A percentile compares a stretch with the other conserved stretches of the same genome.
Conservation (phyloP, 2,329 filamentous ascomycete genomes). For the Biscogniauxia marginata region DNA sequence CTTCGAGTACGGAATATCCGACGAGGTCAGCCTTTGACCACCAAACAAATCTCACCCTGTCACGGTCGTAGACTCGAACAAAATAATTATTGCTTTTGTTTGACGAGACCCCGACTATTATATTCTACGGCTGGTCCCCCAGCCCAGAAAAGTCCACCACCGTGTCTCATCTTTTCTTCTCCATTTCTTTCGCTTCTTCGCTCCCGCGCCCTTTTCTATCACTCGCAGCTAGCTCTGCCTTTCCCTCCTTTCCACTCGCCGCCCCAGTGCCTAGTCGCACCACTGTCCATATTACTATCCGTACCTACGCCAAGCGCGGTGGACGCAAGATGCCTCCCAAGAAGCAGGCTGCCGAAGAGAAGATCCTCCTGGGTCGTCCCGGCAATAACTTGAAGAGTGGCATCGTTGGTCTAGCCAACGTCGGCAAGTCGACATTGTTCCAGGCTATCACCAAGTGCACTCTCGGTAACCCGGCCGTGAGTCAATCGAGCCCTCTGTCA, state of each 20-base stretch:
- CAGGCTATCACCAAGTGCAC: constrained; percentile 98
- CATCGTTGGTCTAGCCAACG: constrained; percentile 99
- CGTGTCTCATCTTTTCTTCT: constrained; percentile 42
- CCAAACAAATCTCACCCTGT: constrained; percentile 1
- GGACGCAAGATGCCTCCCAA: constrained; percentile 86
- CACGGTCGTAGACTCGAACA: not conserved
- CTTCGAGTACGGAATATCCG: constrained; percentile 8
- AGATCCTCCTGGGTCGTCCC: constrained; percentile 91
- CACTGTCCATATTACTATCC: constrained; percentile 45
- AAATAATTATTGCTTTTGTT: constrained; percentile 2
- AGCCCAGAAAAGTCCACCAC: constrained; percentile 36
- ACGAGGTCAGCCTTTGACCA: constrained; percentile 18
- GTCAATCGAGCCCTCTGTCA: constrained; percentile 39
- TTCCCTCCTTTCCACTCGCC: constrained; percentile 47
- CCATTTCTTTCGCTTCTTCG: constrained; percentile 54
- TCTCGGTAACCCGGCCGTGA: constrained; percentile 93
- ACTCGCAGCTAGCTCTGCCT: constrained; percentile 67
- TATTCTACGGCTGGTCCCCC: constrained; percentile 36
- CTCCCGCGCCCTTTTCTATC: constrained; percentile 44
- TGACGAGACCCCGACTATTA: not conserved
- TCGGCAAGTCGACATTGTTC: constrained; percentile 99
- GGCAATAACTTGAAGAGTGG: constrained; percentile 99
- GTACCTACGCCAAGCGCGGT: constrained; percentile 60
- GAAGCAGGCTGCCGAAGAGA: constrained; percentile 88
- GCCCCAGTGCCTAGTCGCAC: constrained; percentile 51